These are phyloP conservation scores for Trichocladium uniseriatum DNA, from an alignment of 495 filamentous ascomycete genomes.

Conservation along the genomic window DNA sequence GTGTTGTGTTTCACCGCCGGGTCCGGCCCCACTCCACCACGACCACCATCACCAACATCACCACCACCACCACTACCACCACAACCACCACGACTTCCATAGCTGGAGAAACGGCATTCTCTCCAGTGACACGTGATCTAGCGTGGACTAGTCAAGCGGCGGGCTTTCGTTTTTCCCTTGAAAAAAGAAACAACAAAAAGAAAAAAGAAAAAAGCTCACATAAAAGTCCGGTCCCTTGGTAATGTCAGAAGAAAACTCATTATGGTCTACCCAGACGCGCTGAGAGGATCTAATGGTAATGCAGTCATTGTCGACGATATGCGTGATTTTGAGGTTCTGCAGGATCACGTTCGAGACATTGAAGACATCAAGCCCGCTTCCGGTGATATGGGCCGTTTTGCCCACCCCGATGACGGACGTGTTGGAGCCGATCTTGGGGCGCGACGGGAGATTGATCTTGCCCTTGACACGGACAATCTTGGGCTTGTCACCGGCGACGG, in stretches of 20 bases:
- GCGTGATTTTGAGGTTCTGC: constrained; percentile 50
- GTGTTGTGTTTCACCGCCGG: too few relatives aligned
- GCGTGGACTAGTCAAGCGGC: too few relatives aligned
- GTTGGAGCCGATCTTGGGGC: constrained; percentile 42
- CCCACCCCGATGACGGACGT: constrained; percentile 47
- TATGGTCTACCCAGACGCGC: constrained; percentile 61
- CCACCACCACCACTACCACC: too few relatives aligned
- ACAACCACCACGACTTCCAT: too few relatives aligned
- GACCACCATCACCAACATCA: too few relatives aligned
- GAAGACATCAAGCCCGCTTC: constrained; percentile 38
- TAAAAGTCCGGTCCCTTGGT: constrained; percentile 54
- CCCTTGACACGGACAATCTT: constrained; percentile 43
- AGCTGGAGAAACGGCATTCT: too few relatives aligned
- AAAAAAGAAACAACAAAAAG: constrained; percentile 18
- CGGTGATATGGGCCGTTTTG: constrained; percentile 31
- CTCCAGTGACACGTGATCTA: too few relatives aligned
- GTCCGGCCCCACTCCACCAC: too few relatives aligned
- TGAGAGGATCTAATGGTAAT: constrained; percentile 45
- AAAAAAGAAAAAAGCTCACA: constrained; percentile 28
- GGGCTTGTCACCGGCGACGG: constrained; percentile 31
- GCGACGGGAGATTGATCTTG: constrained; percentile 33
- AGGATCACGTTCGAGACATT: constrained; percentile 46
- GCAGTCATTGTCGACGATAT: constrained; percentile 51
- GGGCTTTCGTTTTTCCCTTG: too few relatives aligned
- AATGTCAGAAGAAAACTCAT: constrained; percentile 50